Base-by-base conservation (phyloP, 768 basidiomycete genomes). In the Asterophora lycoperdoides region DNA sequence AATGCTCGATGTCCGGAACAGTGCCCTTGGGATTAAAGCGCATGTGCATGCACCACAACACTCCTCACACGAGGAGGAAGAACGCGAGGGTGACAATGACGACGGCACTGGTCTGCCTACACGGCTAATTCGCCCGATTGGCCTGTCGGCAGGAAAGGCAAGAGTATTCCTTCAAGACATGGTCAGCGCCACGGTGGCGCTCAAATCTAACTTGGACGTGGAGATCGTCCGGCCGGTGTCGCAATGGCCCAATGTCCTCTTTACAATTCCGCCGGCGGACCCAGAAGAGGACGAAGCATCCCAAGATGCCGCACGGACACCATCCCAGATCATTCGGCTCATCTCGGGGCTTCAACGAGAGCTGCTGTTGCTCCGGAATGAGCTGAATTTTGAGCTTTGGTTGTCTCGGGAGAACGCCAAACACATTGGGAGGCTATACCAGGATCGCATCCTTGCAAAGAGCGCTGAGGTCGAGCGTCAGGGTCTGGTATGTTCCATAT, bases 371-470 rank as follows among this genome's bases (percentile, higher is more conserved):
- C 70, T 93, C 23, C 75, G 85, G 41, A 89, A 83, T 60, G 89
- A 93, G 55, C 78, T 93, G 35, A 89, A 90, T 60, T 89, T 92
- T 52, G 87, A 93, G 67, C 71, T 84, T 19, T 93, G 89, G 87
- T 69, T 87, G 35, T 83, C 87, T 49, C 75, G 87, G 54, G 84
- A 91, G 65, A 89, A 90, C 50, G 77, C 86, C 44, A 80, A 82
- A 60, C 88, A 92, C 59, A 86, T 93, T 42, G 87, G 84, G n/a
- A 76, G 84, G 34, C 68, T 93, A 36, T 85, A 89, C 57, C 78
- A 84, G 54, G 84, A 89, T 55, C 81, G 80, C 28, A 79, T 88
- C 18, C 64, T 86, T 32, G 80, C 84, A 49, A 80, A 79, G 59
- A 83, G 79, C 39, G 87, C 86, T 19, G 91, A 93, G 63, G 78